A percentile compares a stretch with the other conserved stretches of the same genome.
Conservation (phyloP, 2,329 filamentous ascomycete genomes). For the Sphaerulina musiva region DNA sequence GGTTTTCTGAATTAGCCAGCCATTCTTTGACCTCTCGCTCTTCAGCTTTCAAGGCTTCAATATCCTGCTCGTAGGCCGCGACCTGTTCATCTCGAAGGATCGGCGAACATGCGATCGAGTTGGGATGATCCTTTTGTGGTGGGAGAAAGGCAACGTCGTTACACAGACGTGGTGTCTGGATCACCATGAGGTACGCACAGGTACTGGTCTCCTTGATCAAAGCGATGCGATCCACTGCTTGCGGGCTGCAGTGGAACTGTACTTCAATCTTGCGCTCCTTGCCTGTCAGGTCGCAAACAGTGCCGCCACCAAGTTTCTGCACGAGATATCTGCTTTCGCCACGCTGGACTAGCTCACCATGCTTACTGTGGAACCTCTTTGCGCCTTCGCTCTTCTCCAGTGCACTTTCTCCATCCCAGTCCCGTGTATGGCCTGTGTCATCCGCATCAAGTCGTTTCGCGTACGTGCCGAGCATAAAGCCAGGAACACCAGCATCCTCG, state of each 20-base stretch:
- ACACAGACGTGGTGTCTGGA: conserved; percentile 83
- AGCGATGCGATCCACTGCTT: conserved; percentile 67
- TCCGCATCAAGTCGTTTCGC: conserved; percentile 25
- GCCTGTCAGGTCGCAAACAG: conserved; percentile 77
- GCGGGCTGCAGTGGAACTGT: conserved; percentile 72
- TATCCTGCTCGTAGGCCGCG: conserved; percentile 30
- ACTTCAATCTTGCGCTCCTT: conserved; percentile 78
- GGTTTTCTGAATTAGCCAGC: conserved; percentile 23
- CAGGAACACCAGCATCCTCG: conserved; percentile 67
- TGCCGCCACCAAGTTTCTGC: conserved; percentile 72
- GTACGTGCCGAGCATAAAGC: conserved; percentile 69
- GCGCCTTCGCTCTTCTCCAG: conserved; percentile 28
- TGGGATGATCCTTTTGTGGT: conserved; percentile 67
- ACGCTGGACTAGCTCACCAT: conserved; percentile 59
- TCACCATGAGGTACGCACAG: conserved; percentile 87
- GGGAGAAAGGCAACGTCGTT: conserved; percentile 80
- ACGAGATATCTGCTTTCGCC: conserved; percentile 81
- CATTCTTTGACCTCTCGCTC: conserved; percentile 20
- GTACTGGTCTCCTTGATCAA: conserved; percentile 92
- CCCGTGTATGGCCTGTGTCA: conserved; percentile 24
- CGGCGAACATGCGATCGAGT: conserved; percentile 68
- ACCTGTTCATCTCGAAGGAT: conserved; percentile 56
- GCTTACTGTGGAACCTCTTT: conserved; percentile 34
- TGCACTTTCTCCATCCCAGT: conserved; percentile 25
- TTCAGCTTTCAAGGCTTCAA: conserved; percentile 19